Evolutionary conservation across 768 basidiomycete species (phyloP).

Genomic region (Lactarius indigo): DNA sequence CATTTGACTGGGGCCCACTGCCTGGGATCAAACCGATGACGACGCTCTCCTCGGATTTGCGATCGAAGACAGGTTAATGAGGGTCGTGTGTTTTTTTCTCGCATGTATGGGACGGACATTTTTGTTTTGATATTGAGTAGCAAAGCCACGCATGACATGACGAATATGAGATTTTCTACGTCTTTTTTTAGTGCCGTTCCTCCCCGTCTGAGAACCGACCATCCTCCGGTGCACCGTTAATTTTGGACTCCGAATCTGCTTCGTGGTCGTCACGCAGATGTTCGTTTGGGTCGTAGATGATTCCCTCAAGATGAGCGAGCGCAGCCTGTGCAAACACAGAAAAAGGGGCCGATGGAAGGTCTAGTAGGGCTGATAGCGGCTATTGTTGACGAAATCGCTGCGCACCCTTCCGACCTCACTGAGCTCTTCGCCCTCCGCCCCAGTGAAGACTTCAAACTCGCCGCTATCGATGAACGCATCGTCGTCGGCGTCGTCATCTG

Average conservation of each 20-base stretch:
- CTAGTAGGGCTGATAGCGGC: slow-evolving; percentile 86
- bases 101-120: not conserved
- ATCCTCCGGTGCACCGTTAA: slow-evolving; percentile 22
- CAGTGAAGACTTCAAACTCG: slow-evolving; percentile 50
- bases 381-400: slow-evolving; percentile 77
- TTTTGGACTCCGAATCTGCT: slow-evolving; percentile 8
- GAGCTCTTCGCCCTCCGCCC: slow-evolving; percentile 66
- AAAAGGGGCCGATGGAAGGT: slow-evolving; percentile 31
- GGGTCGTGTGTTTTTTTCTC: not conserved
- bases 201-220: slow-evolving; percentile 26
- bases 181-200: slow-evolving; percentile 8
- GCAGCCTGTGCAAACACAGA: slow-evolving; percentile 55
- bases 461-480: slow-evolving; percentile 52
- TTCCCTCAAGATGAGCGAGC: slow-evolving; percentile 76
- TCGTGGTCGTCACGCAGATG: slow-evolving; percentile 15
- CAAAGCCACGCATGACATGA: not conserved
- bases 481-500: slow-evolving; percentile 43
- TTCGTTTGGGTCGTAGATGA: slow-evolving; percentile 58
- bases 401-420: slow-evolving; percentile 91
- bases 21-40: slow-evolving; percentile 34
- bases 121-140: slow-evolving; percentile 1
- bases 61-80: slow-evolving; percentile 15
- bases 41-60: slow-evolving; percentile 20
- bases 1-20: slow-evolving; percentile 62
- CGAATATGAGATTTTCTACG: slow-evolving; percentile 12